Conservation (phyloP, 73 alveolate genomes). For the Diophrys appendiculata region DNA sequence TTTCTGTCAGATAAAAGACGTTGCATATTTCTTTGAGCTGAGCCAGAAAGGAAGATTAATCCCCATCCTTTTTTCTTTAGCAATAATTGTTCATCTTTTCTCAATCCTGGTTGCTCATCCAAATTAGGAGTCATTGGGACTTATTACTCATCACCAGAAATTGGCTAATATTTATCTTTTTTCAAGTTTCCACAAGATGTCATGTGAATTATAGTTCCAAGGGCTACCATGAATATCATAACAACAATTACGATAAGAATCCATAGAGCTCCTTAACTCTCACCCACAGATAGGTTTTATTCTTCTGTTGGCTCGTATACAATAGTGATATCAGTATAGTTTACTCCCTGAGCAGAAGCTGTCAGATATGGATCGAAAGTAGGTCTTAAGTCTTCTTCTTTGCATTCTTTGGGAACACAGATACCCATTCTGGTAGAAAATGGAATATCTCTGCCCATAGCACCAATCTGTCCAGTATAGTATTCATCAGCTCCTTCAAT, state of each 20-base stretch:
- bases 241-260: background rate
- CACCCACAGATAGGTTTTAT: background rate
- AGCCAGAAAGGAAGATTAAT: conserved; percentile 2
- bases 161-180: background rate
- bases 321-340: conserved; percentile 2
- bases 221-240: conserved; percentile 15
- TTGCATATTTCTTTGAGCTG: background rate
- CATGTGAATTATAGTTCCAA: conserved; percentile 28
- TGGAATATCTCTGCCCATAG: conserved; percentile 2
- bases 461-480: background rate
- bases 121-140: background rate
- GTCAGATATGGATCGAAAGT: background rate
- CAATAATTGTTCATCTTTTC: conserved; percentile 5
- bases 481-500: background rate
- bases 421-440: conserved; percentile 8
- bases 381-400: background rate
- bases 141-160: background rate
- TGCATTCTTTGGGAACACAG: conserved; percentile 15
- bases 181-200: conserved; percentile 29
- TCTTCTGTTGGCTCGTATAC: background rate
- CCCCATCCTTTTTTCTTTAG: background rate
- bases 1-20: background rate
- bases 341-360: background rate
- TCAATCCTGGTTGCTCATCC: background rate
- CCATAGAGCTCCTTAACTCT: background rate